Evolutionary conservation across 345 rosid genomes (phyloP), one percentile per base, ranked within the genome.

Genomic region (Bretschneidera sinensis): DNA sequence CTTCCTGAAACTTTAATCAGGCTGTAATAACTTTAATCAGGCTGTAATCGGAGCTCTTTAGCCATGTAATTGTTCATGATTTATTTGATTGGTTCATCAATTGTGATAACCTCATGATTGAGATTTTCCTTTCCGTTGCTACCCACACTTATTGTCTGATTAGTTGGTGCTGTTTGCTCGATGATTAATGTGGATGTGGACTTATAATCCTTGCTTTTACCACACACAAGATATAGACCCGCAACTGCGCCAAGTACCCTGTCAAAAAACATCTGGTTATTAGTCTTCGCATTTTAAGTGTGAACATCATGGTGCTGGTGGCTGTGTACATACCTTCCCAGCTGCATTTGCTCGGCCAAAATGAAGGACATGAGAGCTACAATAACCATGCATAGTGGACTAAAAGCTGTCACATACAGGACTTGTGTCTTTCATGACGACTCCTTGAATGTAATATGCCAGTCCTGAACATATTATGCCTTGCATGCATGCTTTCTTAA

Each of bases 401-500:
- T 81, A 13, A 90, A 90, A 48, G 99, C 97, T 19, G 92, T 77
- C 11, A 94, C 92, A 94, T 33, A 94, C 99, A 0, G 99, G 97
- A 14, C 97, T 97, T 72, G 86, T 81, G 5, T 83, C 87, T 63
- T 80, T 79, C 96, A 86, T 90, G 51, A 87, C 75, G 35, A 83
- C 35, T 39, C 92, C 99, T 75, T 85, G 87, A 19, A 86, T 62
- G 78, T 88, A 90, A 60, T 87, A 92, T 60, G 88, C 77, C 20
- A 89, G 58, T 53, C 96, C 96, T 0, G 98, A 81, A 55, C 97
- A 85, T 31, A 89, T 59, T 48, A 89, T 60, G 3, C 98, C 98
- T 97, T 92, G 85, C 76, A 78, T 47, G n/a, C 21, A 64, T 48
- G 51, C 17, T 2, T 28, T 8, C 33, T 28, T 8, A 2, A 8